Evolutionary conservation across 257 asterid genomes (phyloP), one percentile per base, ranked within the genome.

Genomic region (Jacaranda copaia): DNA sequence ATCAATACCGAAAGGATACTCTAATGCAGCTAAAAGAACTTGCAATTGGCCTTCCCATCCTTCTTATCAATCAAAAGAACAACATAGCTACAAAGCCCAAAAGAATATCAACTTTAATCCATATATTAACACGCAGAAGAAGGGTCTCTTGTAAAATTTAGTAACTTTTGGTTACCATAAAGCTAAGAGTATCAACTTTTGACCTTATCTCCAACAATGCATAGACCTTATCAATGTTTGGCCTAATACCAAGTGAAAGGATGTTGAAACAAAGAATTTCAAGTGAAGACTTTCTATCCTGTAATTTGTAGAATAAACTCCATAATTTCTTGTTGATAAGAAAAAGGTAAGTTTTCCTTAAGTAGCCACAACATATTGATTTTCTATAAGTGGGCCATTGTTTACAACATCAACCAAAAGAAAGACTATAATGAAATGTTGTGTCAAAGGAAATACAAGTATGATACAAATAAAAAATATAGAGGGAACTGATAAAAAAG

Each of bases 341-440:
- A 25, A 25, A 25, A 2, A 25, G 32, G 32, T 25, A 25, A 25
- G 32, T 25, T 95, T 97, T 77, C 99, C 99, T 87, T 89, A 86
- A 75, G 93, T 98, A 78, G 99, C 98, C 81, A 84, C 90, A 53
- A 83, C 89, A 76, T 95, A 95, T 79, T 96, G 98, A 83, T 90
- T 90, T 81, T 93, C 99, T 95, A 89, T 73, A 74, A 77, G 85
- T 58, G 40, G 77, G 72, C 73, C 81, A 75, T 76, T 58, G 68
- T 61, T 67, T 45, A 60, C 78, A 80, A 58, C 53, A 63, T 64
- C 69, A 81, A 42, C 38, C 62, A 11, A 61, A 80, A 72, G 64
- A 12, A 80, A 77, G 68, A 43, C 11, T 11, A 2, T 25, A 42
- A 70, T 72, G 58, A 63, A 74, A 39, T 57, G 62, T 67, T 32